Evolutionary conservation across 2,329 filamentous ascomycete species (phyloP).

Genomic region (Podosphaera leucotricha): DNA sequence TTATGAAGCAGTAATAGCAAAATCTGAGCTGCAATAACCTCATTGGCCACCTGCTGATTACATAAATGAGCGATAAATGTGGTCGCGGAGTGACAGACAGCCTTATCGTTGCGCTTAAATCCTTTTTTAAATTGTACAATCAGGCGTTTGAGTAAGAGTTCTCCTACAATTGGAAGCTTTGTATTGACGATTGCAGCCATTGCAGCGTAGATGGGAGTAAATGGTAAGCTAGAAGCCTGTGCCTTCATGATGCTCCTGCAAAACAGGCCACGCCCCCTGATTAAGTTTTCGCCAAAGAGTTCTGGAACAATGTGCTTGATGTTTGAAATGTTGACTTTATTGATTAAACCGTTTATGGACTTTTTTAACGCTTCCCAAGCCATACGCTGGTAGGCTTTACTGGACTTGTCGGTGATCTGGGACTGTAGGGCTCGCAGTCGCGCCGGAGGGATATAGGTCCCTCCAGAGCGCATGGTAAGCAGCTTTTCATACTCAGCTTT

Average conservation of each 20-base stretch:
- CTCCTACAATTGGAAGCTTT: slow-evolving; percentile 83
- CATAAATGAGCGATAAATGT: slow-evolving; percentile 89
- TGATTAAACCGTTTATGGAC: slow-evolving; percentile 94
- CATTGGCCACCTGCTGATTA: slow-evolving; percentile 88
- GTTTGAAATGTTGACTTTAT: slow-evolving; percentile 95
- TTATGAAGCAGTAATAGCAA: slow-evolving; percentile 79
- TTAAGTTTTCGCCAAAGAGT: slow-evolving; percentile 80
- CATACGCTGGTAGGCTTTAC: slow-evolving; percentile 96
- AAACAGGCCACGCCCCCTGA: slow-evolving; percentile 77
- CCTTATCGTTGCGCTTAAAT: slow-evolving; percentile 91
- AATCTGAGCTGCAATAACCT: slow-evolving; percentile 83
- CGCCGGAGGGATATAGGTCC: slow-evolving; percentile 88
- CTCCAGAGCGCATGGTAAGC: slow-evolving; percentile 76
- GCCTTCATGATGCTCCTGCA: slow-evolving; percentile 97
- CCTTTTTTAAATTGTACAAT: slow-evolving; percentile 87
- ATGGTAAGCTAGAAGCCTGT: slow-evolving; percentile 82
- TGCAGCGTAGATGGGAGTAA: slow-evolving; percentile 86
- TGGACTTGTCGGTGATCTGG: slow-evolving; percentile 88
- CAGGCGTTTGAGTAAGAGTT: slow-evolving; percentile 64
- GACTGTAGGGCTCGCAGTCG: slow-evolving; percentile 77
- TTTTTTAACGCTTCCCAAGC: slow-evolving; percentile 98
- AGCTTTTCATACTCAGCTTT: slow-evolving; percentile 90
- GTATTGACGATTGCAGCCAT: slow-evolving; percentile 96
- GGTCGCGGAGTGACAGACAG: slow-evolving; percentile 76
- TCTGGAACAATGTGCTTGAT: slow-evolving; percentile 96